Base-by-base conservation (phyloP, 192 early-diverging fungal genomes). In the Jimgerdemannia lactiflua region DNA sequence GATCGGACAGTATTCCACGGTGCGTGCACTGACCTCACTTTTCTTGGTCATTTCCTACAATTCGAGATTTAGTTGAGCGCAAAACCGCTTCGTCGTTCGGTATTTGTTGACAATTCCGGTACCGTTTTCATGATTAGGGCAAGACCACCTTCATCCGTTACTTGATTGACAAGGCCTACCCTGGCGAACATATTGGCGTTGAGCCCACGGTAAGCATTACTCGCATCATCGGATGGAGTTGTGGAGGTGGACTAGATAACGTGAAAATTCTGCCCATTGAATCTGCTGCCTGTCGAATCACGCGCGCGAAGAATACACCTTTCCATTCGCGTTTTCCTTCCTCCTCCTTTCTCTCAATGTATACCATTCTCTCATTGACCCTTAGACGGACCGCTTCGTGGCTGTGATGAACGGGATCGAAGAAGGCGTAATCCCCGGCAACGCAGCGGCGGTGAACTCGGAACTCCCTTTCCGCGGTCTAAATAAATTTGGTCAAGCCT, bases 1-100 rank as follows among this genome's bases (percentile, higher is more conserved):
- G 19, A 80, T 97, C 75, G 95, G 95, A 4, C 95, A 95, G 80
- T 97, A 97, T 79, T 93, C 92, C 39, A 95, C 94, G 0, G 89
- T 89, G 72, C 67, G 78, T 83, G 14, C n/a, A 43, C 39, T 42
- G 43, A 59, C 49, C 49, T 59, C 49, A 59, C 17, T 39, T 9
- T 68, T 44, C 11, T 71, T 63, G 63, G 42, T 4, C 4, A 64
- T 39, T 69, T 10, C 6, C 18, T n/a, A 6, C 14, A 67, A 11
- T 4, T 67, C 41, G 11, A 41, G 41, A 75, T 82, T 39, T 1
- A 29, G 29, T 75, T 43, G 10, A 71, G 42, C 43, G 54, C 42
- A 4, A 19, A 70, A 19, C 17, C 43, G 10, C 39, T 72, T 11
- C 43, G 49, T 64, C 20, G 29, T 42, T 64, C 11, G 41, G 14